Evolutionary conservation across 495 filamentous ascomycete genomes (phyloP), one percentile per base, ranked within the genome.

Genomic region (Xylaria sp.): DNA sequence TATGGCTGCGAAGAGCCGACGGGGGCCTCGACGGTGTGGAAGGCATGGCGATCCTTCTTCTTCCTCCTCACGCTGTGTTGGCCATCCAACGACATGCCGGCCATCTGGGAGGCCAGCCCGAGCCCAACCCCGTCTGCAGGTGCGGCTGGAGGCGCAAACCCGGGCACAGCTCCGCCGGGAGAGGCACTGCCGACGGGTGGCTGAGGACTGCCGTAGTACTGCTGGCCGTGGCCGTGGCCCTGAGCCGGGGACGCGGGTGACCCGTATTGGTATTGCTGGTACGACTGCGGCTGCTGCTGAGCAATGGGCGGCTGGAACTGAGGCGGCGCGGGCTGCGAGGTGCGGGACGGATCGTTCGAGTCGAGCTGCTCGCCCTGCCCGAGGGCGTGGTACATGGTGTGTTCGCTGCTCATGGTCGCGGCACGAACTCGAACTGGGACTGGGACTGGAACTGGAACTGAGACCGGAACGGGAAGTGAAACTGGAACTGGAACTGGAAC

Each of bases 41-140:
- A 93, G 65, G 93, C 96, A 82, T 97, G 95, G 43, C 95, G 85
- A 74, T 97, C 90, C 86, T 97, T 97, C 88, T 98, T 99, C 84
- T 92, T 94, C 75, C 89, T 91, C 71, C 87, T 83, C 43, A 77
- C 81, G 66, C 86, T 85, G 63, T 83, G 83, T 29, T 81, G 77
- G 15, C 72, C 72, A 70, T 87, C 84, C 74, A 98, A 85, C 17
- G 86, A 90, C 86, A 97, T 87, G 15, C 89, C 88, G 44, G 92
- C 90, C 94, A 98, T 95, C 80, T 98, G 94, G n/a, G 90, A 88
- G 41, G 92, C 84, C 72, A 99, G 79, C 31, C 89, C 90, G 35
- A 85, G 89, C 68, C 88, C 84, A 46, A 85, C 89, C 68, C 88
- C 84, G 48, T 82, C 80, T 31, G 65, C 70, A 35, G 69, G 80